A percentile compares a stretch with the other conserved stretches of the same genome.
Evolutionary conservation across 257 asterid genomes (phyloP).

Genomic region (Nicotiana knightiana): DNA sequence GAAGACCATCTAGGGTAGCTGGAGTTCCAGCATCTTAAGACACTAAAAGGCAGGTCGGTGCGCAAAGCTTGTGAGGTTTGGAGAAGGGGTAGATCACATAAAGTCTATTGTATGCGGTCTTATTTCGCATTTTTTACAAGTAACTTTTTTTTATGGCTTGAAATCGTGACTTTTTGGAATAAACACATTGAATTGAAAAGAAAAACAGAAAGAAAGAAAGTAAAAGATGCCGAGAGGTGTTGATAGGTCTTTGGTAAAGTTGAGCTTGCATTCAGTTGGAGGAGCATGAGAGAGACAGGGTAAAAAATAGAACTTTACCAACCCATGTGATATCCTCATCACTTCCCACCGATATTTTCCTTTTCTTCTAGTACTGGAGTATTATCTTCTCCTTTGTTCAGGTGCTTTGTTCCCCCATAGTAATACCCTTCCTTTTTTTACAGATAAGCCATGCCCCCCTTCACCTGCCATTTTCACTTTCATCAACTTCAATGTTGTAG

Average conservation of each 20-base stretch:
- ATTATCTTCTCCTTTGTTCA: slow-evolving; percentile 6
- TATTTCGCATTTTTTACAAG: no score
- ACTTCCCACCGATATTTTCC: background rate
- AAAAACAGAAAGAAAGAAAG: background rate
- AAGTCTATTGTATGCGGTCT: background rate
- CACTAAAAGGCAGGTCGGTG: no score
- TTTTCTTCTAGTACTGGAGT: background rate
- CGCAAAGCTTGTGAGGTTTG: no score
- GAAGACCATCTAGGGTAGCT: background rate
- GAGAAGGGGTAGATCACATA: background rate
- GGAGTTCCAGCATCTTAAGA: background rate
- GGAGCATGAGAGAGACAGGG: background rate
- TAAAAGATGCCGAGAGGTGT: background rate
- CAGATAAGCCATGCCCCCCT: background rate
- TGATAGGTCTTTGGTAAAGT: background rate
- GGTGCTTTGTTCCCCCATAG: background rate
- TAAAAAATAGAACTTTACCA: background rate
- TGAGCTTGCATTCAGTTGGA: background rate
- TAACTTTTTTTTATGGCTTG: background rate
- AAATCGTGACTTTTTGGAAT: background rate
- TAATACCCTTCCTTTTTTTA: background rate
- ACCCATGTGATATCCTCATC: slow-evolving; percentile 9
- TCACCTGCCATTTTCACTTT: slow-evolving; percentile 4
- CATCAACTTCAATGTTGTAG: background rate
- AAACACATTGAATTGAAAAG: background rate